Conservation (phyloP, 305 asterid genomes). For the Fraxinus nigra region DNA sequence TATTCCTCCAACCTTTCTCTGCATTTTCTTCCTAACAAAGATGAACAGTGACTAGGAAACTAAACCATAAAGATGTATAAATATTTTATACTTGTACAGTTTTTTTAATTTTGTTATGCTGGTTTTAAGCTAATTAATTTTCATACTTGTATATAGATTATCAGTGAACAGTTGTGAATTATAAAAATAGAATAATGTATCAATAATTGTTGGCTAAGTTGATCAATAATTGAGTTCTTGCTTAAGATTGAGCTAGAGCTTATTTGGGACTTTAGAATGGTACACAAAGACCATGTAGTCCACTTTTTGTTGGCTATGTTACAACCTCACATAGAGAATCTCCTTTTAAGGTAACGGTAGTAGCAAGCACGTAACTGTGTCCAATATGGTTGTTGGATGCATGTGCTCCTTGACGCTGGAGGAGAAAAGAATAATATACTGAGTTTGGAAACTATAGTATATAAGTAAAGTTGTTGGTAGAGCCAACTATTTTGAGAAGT, state of each 20-base stretch:
- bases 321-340: background rate
- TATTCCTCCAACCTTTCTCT: no score
- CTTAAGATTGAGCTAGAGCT: background rate
- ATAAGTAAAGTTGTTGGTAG: background rate
- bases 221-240: background rate
- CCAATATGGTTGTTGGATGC: background rate
- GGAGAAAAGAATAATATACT: background rate
- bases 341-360: background rate
- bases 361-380: background rate
- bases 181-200: no score
- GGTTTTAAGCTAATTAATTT: no score
- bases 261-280: background rate
- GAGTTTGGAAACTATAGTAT: background rate
- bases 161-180: no score
- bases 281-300: background rate
- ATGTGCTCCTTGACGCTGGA: background rate
- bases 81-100: no score
- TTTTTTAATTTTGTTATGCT: no score
- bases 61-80: no score
- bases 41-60: no score
- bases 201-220: no score
- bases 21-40: no score
- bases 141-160: no score
- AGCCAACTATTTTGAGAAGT: background rate
- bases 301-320: background rate